These are phyloP conservation scores for Saccharomycopsis hybrid DNA, from an alignment of 1,139 yeast genomes.

Conservation along the genomic window DNA sequence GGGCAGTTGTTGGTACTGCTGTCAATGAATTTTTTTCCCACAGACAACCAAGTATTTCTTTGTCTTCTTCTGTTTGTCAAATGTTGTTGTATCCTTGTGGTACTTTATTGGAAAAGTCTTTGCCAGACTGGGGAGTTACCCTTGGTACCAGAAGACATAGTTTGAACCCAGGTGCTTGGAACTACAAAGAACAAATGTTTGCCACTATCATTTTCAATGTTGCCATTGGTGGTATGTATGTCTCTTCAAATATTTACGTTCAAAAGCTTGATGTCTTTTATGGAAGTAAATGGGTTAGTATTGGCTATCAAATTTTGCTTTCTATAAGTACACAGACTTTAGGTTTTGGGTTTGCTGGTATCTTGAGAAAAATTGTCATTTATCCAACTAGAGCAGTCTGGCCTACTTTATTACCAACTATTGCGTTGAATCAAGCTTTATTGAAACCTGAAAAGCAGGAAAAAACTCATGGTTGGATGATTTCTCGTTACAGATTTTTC, in stretches of 20 bases:
- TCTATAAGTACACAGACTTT: slow-evolving; percentile 49
- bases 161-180: slow-evolving; percentile 59
- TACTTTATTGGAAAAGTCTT: slow-evolving; percentile 29
- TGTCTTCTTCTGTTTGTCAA: slow-evolving; percentile 46
- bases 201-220: slow-evolving; percentile 42
- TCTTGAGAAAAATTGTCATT: slow-evolving; percentile 48
- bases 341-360: slow-evolving; percentile 61
- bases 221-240: slow-evolving; percentile 38
- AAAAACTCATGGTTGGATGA: slow-evolving; percentile 45
- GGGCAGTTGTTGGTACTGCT: slow-evolving; percentile 51
- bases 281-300: slow-evolving; percentile 37
- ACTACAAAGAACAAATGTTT: slow-evolving; percentile 62
- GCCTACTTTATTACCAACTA: slow-evolving; percentile 49
- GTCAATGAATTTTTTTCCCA: slow-evolving; percentile 53
- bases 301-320: slow-evolving; percentile 46
- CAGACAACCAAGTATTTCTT: slow-evolving; percentile 46
- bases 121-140: slow-evolving; percentile 46
- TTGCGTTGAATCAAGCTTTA: slow-evolving; percentile 51
- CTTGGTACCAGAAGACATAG: slow-evolving; percentile 34
- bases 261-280: slow-evolving; percentile 39
- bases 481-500: slow-evolving; percentile 42
- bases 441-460: slow-evolving; percentile 38
- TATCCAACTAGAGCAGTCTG: slow-evolving; percentile 52
- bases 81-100: slow-evolving; percentile 56
- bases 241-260: slow-evolving; percentile 38